Percentiles rank a stretch among this genome's conserved stretches.
Conservation (phyloP, 2,329 filamentous ascomycete genomes). For the Fusarium sp. region DNA sequence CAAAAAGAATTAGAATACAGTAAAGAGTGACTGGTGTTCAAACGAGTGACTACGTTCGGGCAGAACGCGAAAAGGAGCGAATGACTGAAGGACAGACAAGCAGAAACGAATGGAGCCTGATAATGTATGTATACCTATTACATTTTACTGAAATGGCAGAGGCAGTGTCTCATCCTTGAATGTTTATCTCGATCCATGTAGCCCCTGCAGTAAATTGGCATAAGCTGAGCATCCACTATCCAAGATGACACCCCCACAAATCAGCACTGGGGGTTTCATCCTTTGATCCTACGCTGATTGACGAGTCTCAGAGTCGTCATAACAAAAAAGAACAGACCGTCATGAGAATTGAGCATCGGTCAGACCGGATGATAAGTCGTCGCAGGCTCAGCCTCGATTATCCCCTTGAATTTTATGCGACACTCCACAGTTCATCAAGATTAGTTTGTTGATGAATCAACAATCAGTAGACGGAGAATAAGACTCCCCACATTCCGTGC, state of each 20-base stretch:
- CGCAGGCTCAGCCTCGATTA: not conserved
- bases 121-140: conserved; percentile 9
- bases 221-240: conserved; percentile 3
- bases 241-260: not conserved
- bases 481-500: not conserved
- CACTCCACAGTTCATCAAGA: not conserved
- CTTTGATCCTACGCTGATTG: not conserved
- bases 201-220: conserved; percentile 18
- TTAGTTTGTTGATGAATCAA: no score
- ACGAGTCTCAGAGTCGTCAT: not conserved
- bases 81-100: not conserved
- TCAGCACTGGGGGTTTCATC: not conserved
- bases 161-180: not conserved
- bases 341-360: not conserved
- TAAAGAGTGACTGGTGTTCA: not conserved
- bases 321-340: not conserved
- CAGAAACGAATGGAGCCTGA: not conserved
- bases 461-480: not conserved
- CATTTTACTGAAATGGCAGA: not conserved
- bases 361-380: not conserved
- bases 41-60: not conserved
- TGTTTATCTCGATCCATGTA: not conserved
- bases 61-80: not conserved
- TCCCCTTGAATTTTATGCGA: not conserved
- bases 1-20: not conserved